Conservation (phyloP, 768 basidiomycete genomes). For the Mycena belliarum region DNA sequence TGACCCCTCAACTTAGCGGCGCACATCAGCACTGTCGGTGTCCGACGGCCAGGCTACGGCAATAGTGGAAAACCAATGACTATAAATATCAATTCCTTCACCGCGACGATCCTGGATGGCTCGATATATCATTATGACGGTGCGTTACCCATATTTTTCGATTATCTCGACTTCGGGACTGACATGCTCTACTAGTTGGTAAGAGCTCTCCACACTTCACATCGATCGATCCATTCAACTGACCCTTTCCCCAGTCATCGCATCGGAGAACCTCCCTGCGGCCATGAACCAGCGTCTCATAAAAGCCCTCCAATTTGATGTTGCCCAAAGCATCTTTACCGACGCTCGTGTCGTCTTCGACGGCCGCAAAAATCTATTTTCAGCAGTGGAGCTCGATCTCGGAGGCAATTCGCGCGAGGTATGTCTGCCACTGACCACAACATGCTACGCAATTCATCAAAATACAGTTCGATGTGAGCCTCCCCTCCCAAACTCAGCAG, state of each 20-base stretch:
- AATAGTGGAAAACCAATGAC: constrained; percentile 39
- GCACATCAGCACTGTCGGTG: constrained; percentile 41
- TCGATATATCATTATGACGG: constrained; percentile 62
- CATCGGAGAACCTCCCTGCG: constrained; percentile 49
- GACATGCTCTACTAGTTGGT: constrained; percentile 12
- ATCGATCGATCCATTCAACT: too few relatives aligned
- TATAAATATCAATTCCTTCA: constrained; percentile 45
- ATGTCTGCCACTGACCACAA: not conserved
- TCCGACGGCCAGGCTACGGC: constrained; percentile 50
- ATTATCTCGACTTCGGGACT: too few relatives aligned
- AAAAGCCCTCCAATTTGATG: constrained; percentile 41
- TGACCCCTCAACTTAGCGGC: not conserved
- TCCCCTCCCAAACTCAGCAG: constrained; percentile 29
- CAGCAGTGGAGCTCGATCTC: constrained; percentile 37
- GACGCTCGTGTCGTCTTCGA: constrained; percentile 53
- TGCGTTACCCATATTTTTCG: constrained; percentile 33
- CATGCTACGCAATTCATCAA: constrained; percentile 1
- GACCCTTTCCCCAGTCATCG: not conserved
- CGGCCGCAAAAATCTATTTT: constrained; percentile 59
- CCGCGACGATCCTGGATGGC: constrained; percentile 40
- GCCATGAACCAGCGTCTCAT: constrained; percentile 53
- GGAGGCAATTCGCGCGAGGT: constrained; percentile 42
- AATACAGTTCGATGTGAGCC: constrained; percentile 22
- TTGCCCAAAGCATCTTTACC: constrained; percentile 48
- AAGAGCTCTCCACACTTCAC: not conserved